Conservation (phyloP, 176 grass and related monocot genomes). For the Stipa capillata region DNA sequence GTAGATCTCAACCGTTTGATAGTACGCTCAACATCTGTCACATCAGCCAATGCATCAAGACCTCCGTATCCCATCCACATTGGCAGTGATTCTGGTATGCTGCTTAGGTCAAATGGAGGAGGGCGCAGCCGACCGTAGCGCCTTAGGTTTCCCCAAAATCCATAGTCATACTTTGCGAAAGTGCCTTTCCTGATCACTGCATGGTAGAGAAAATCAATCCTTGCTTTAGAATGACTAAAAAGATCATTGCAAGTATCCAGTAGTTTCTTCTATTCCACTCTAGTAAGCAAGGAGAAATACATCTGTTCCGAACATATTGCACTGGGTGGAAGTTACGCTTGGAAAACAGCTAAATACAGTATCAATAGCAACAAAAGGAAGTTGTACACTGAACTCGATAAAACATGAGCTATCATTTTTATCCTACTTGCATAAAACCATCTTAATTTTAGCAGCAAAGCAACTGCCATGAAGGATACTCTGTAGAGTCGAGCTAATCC, state of each 20-base stretch:
- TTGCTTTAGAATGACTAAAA: background rate
- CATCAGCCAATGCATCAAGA: slow-evolving; percentile 71
- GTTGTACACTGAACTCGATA: background rate
- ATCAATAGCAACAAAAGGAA: background rate
- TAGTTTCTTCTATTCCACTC: background rate
- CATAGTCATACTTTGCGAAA: slow-evolving; percentile 84
- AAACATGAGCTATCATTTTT: background rate
- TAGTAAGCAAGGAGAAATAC: background rate
- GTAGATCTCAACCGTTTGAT: slow-evolving; percentile 50
- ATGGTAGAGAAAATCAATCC: background rate
- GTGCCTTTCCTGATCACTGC: slow-evolving; percentile 91
- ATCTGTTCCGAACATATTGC: background rate
- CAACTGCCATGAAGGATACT: background rate
- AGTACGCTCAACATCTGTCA: slow-evolving; percentile 56
- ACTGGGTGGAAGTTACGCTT: background rate
- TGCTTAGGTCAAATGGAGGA: slow-evolving; percentile 49
- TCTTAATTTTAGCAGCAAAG: background rate
- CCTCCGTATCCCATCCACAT: slow-evolving; percentile 90
- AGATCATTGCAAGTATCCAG: background rate
- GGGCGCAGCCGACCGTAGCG: slow-evolving; percentile 39
- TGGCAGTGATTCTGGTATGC: slow-evolving; percentile 61
- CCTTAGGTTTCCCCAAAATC: slow-evolving; percentile 51
- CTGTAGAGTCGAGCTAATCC: background rate
- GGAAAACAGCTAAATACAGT: background rate
- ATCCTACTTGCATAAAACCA: background rate